Conservation (phyloP, 1,284 basidiomycete species). For the Ganoderma lucidum region DNA sequence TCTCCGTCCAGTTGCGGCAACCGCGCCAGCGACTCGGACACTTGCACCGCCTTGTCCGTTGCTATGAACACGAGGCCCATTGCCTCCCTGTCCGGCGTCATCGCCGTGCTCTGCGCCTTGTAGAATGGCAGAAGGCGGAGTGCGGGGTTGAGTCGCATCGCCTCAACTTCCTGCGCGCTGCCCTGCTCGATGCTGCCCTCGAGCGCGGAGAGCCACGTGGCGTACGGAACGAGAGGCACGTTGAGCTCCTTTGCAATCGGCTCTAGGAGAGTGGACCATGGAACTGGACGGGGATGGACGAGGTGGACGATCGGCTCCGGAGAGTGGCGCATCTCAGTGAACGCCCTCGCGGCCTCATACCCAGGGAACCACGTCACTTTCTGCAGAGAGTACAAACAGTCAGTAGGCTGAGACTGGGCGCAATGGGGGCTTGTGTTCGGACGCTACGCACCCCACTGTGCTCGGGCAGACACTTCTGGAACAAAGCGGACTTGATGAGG, state of each 20-base stretch:
- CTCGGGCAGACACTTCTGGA: conserved; percentile 40
- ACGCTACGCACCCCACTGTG: conserved; percentile 25
- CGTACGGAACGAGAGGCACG: conserved; percentile 35
- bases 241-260: conserved; percentile 31
- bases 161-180: conserved; percentile 41
- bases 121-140: conserved; percentile 43
- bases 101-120: conserved; percentile 16
- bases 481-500: conserved; percentile 46
- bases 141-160: conserved; percentile 40
- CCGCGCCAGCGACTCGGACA: conserved; percentile 24
- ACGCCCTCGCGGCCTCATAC: conserved; percentile 35
- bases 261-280: conserved; percentile 32
- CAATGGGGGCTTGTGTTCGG: not conserved
- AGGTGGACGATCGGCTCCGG: conserved; percentile 37
- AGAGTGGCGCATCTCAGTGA: conserved; percentile 36
- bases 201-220: conserved; percentile 34
- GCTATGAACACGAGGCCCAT: conserved; percentile 29
- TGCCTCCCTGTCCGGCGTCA: conserved; percentile 25
- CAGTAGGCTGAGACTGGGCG: not conserved
- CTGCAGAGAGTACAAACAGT: conserved; percentile 4
- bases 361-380: conserved; percentile 39
- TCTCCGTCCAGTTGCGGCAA: conserved; percentile 21
- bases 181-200: conserved; percentile 23
- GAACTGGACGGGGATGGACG: conserved; percentile 39
- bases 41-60: conserved; percentile 23